phyloP scores from a whole-genome alignment of 768 basidiomycete species.

The Russula sp. region DNA sequence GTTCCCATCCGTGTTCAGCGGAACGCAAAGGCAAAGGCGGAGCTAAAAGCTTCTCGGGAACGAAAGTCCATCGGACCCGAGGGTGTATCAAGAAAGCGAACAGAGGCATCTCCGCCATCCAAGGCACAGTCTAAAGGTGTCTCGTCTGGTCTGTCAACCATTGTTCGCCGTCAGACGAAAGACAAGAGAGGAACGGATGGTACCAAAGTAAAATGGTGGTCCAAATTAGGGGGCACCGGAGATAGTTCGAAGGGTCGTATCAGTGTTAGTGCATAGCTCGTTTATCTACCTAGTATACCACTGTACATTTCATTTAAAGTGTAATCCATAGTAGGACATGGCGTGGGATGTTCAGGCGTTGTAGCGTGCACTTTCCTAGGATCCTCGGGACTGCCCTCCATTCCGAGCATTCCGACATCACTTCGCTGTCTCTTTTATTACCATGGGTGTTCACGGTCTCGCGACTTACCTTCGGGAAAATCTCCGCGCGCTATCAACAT shows the following conservation, averaged over 20 bases:
- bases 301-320: neutral
- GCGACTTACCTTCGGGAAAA: conserved; percentile 52
- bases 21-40: conserved; percentile 14
- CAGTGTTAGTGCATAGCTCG: neutral
- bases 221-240: conserved; percentile 14
- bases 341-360: neutral
- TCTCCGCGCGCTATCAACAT: conserved; percentile 41
- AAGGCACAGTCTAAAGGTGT: conserved; percentile 16
- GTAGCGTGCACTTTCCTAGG: neutral
- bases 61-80: neutral
- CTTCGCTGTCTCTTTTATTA: neutral
- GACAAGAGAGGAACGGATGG: conserved; percentile 2
- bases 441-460: conserved; percentile 54
- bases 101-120: neutral
- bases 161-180: conserved; percentile 14
- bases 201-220: conserved; percentile 22
- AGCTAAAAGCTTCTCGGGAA: neutral
- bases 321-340: neutral
- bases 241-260: conserved; percentile 17
- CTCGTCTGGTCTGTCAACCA: conserved; percentile 29
- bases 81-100: neutral
- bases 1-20: conserved; percentile 16
- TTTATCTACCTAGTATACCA: neutral
- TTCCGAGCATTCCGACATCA: neutral
- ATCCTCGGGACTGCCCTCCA: no score